A percentile compares a stretch with the other conserved stretches of the same genome.
These are phyloP conservation scores for Fagopyrum tataricum DNA, from an alignment of 148 eudicot species.

Conservation along the genomic window DNA sequence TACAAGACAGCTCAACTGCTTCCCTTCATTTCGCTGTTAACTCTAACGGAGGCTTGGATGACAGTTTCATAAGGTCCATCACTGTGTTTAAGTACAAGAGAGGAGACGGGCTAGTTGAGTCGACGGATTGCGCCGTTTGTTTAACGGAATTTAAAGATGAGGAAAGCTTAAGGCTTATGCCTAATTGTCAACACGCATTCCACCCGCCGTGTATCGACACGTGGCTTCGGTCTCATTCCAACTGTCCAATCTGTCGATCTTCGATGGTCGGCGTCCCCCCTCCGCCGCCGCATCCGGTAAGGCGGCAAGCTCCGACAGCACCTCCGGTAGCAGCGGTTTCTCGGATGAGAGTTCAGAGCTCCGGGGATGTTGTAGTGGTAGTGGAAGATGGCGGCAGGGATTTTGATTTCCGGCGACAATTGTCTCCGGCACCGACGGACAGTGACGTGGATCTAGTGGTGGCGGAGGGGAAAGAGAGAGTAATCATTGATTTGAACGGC, in stretches of 20 bases:
- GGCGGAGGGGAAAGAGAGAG: slow-evolving; percentile 3
- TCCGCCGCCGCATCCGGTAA: not conserved
- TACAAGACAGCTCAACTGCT: not conserved
- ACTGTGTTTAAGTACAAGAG: slow-evolving; percentile 16
- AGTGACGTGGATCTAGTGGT: not conserved
- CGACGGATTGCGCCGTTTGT: slow-evolving; percentile 17
- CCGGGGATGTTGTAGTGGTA: not conserved
- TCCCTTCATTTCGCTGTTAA: not conserved
- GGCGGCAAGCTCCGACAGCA: not conserved
- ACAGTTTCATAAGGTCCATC: not conserved
- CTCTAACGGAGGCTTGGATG: slow-evolving; percentile 9
- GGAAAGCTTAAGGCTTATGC: slow-evolving; percentile 10
- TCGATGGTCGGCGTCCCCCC: slow-evolving; percentile 4
- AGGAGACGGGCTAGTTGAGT: slow-evolving; percentile 10
- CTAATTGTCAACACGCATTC: slow-evolving; percentile 16
- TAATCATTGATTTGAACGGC: slow-evolving; percentile 9
- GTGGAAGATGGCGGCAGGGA: not conserved
- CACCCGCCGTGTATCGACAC: slow-evolving; percentile 16
- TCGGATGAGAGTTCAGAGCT: not conserved
- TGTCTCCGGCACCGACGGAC: not conserved
- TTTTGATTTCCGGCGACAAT: not conserved
- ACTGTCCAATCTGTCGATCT: slow-evolving; percentile 11
- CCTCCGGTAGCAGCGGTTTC: not conserved
- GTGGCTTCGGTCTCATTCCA: slow-evolving; percentile 15
- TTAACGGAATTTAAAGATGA: slow-evolving; percentile 12